Evolutionary conservation across 2,329 filamentous ascomycete species (phyloP).

Genomic region (Ceratocystis albifundus): DNA sequence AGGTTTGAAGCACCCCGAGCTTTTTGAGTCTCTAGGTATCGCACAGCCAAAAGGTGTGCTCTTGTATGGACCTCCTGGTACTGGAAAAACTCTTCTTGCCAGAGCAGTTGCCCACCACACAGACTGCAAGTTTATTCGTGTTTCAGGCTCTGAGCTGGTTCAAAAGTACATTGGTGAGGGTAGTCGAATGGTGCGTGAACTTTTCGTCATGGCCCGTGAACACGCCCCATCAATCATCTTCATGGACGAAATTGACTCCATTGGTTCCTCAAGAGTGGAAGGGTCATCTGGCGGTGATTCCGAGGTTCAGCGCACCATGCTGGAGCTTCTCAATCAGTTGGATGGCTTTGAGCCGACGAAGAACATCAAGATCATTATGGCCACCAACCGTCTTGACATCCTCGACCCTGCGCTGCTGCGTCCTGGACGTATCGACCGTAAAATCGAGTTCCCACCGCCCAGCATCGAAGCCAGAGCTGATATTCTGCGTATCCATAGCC

Average conservation of each 20-base stretch:
- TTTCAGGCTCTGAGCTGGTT: slow-evolving; percentile 89
- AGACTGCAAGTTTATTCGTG: slow-evolving; percentile 97
- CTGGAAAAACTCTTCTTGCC: slow-evolving; percentile 89
- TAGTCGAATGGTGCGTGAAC: slow-evolving; percentile 93
- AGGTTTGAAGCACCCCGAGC: slow-evolving; percentile 92
- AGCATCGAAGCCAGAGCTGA: slow-evolving; percentile 93
- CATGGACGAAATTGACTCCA: slow-evolving; percentile 99
- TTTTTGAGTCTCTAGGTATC: slow-evolving; percentile 98
- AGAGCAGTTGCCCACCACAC: slow-evolving; percentile 96
- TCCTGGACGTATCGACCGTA: slow-evolving; percentile 94
- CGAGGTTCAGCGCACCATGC: slow-evolving; percentile 96
- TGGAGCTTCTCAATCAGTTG: slow-evolving; percentile 94
- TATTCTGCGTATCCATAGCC: slow-evolving; percentile 92
- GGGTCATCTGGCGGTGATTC: slow-evolving; percentile 91
- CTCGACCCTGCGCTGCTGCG: slow-evolving; percentile 87
- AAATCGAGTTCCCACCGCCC: slow-evolving; percentile 97
- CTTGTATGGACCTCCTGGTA: slow-evolving; percentile 91
- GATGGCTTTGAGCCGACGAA: slow-evolving; percentile 98
- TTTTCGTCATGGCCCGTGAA: slow-evolving; percentile 98
- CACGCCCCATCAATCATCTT: slow-evolving; percentile 98
- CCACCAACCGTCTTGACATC: slow-evolving; percentile 94
- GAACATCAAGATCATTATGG: slow-evolving; percentile 99
- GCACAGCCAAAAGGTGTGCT: slow-evolving; percentile 96
- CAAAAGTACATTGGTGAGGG: slow-evolving; percentile 99
- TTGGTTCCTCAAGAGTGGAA: slow-evolving; percentile 92